Base-by-base conservation (phyloP, 1,284 basidiomycete genomes). In the Cryptococcus maquisensis region DNA sequence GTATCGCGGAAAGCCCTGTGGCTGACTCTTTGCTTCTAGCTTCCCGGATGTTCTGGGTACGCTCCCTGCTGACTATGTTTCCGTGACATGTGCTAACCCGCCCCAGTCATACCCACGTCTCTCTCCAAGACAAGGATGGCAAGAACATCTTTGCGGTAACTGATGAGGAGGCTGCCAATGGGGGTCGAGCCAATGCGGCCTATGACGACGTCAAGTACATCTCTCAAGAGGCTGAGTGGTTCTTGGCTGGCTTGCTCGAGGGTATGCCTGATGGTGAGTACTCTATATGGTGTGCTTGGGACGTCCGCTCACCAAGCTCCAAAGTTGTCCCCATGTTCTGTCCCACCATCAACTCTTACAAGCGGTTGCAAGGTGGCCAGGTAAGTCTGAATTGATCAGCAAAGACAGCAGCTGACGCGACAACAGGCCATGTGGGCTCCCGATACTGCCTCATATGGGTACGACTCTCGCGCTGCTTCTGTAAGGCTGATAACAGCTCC, bases 341-440 rank as follows among this genome's bases (percentile, higher is more conserved):
- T 36, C 92, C 93, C 1, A 96, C 88, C 0, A 87, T 96, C 75
- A 95, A 95, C 69, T 91, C 91, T n/a, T 98, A 98, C 79, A 98
- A 98, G 73, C 88, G 94, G 20, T 83, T 98, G 13, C 86, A 91
- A 16, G 93, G 89, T n/a, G 93, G 93, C 18, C 90, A 92, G 71
- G 86, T 74, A 52, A 51, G 71, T 20, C n/a, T n/a, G 1, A 43
- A 53, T 18, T 8, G 15, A 54, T 15, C 8, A 45, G 15, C 6
- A 4, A n/a, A 18, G 6, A 12, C 20, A 42, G 21, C 44, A 46
- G 39, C 23, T 40, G 10, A 42, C 20, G 28, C 32, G 28, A 32
- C 3, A n/a, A 21, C 46, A 78, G 76, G 75, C 88, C 1, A 94
- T 88, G 79, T 96, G 91, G 90, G 93, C 93, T 2, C 93, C 93